Percentiles rank a stretch among this genome's conserved stretches.
phyloP scores from a whole-genome alignment of 2,329 filamentous ascomycete genomes.

The Alternaria sp. region DNA sequence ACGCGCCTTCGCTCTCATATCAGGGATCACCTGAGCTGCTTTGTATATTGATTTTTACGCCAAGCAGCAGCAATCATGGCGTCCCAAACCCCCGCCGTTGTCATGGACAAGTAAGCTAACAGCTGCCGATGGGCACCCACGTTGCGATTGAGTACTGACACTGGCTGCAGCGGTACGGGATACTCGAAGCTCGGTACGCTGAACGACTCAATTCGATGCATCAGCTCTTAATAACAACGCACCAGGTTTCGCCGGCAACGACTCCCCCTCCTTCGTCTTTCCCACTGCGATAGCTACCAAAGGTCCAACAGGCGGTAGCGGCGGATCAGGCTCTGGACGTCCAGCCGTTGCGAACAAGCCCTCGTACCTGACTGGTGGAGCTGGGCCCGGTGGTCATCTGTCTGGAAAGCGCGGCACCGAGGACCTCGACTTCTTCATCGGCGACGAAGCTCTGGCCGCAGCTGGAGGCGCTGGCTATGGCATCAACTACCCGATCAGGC shows the following conservation, averaged over 20 bases:
- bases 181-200: conserved; percentile 95
- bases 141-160: conserved; percentile 47
- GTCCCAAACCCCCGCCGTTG: conserved; percentile 99
- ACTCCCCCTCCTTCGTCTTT: conserved; percentile 98
- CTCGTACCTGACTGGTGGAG: conserved; percentile 90
- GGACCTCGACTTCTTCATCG: conserved; percentile 98
- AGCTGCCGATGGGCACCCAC: conserved; percentile 38
- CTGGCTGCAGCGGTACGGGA: conserved; percentile 84
- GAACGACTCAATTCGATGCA: background rate
- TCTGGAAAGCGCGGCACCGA: conserved; percentile 94
- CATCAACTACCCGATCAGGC: conserved; percentile 95
- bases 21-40: conserved; percentile 34
- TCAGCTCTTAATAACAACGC: conserved; percentile 46
- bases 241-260: conserved; percentile 95
- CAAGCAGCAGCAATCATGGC: conserved; percentile 71
- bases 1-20: conserved; percentile 28
- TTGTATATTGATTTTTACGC: conserved; percentile 17
- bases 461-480: conserved; percentile 89
- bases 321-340: conserved; percentile 83
- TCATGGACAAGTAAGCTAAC: conserved; percentile 99
- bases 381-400: conserved; percentile 81
- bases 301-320: conserved; percentile 72
- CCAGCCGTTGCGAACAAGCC: conserved; percentile 94
- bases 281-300: conserved; percentile 98
- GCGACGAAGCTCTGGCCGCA: conserved; percentile 90